Evolutionary conservation across 2,329 filamentous ascomycete genomes (phyloP), one percentile per base, ranked within the genome.

Genomic region (Neofusicoccum ribis): DNA sequence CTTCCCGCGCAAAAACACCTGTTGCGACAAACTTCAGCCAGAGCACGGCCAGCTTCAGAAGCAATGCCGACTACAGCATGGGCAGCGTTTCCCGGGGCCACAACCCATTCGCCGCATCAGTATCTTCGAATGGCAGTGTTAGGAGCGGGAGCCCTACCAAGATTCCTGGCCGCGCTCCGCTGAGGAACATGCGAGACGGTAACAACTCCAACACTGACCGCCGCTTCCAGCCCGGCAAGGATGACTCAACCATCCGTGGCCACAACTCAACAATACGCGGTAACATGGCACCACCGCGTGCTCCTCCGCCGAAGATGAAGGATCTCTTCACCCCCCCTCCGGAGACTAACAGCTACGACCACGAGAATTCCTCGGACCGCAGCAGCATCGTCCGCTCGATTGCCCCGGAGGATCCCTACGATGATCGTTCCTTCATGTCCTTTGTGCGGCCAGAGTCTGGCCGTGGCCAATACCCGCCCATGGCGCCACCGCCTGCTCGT

Each of bases 271-370:
- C 56, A 37, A 60, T 60, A 47, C 63, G 63, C 69, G 71, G 46
- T 8, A 56, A 64, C 6, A 82, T 80, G 79, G 76, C 72, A 66
- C 79, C 76, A 63, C 79, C 78, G 69, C 80, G 84, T 31, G 85
- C 86, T 60, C 86, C 86, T 72, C 93, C 93, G 12, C 94, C 94
- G 56, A 95, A 93, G 77, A 97, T 98, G 93, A 89, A 94, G 69
- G 92, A 96, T 47, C 83, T 97, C 36, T 87, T 88, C 68, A 77
- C 82, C 8, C 85, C 86, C 52, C 82, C 84, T 4, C 81, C 71
- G 3, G 59, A 62, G 72, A 54, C 75, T 66, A 72, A 73, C 52
- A 23, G 5, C 43, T 47, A 37, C n/a, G 70, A 73, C n/a, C 78
- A 76, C 65, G 74, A 77, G 5, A 64, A 49, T 36, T 39, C 17